Evolutionary conservation across 495 filamentous ascomycete genomes (phyloP), one percentile per base, ranked within the genome.

Genomic region (Amorphotheca resinae): DNA sequence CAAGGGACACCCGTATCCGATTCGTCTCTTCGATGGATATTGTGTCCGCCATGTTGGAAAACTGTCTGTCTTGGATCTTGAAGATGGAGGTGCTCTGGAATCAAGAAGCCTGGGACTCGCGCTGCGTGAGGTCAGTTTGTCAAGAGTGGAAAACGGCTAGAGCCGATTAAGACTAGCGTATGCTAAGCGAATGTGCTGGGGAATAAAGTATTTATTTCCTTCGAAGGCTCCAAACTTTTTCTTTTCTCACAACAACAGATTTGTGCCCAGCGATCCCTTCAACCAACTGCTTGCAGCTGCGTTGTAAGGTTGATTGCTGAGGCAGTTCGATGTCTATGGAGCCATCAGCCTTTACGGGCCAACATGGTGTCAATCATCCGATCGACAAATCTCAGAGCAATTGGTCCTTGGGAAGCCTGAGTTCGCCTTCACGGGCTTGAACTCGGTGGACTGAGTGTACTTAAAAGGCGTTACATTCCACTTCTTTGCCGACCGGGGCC

Each of bases 21-120:
- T 98, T 98, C 35, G 86, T 84, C 69, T 94, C 85, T 59, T 93
- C 87, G 58, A 98, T 88, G 41, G 83, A 80, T 22, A 88, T 74
- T 52, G 77, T 70, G 68, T 89, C 84, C 26, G 75, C 64, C 84
- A 89, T 93, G 26, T 44, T 76, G 61, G 21, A 25, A n/a, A 46
- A 28, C 5, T 28, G 25, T 28, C 25, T 28, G 25, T 28, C 5
- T 11, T 11, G 25, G 11, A n/a, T n/a, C n/a, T n/a, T n/a, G n/a
- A n/a, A n/a, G n/a, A n/a, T n/a, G 20, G 9, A 6, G 22, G 20
- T 22, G 15, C 22, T 12, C 3, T 38, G 25, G 18, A 3, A 15
- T 40, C 25, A 8, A 32, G n/a, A 38, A 16, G 16, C 33, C 25
- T 15, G 9, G 17, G 21, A 34, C n/a, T n/a, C n/a, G n/a, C n/a